Base-by-base conservation (phyloP, 2,329 filamentous ascomycete genomes). In the Trichophyton simii region DNA sequence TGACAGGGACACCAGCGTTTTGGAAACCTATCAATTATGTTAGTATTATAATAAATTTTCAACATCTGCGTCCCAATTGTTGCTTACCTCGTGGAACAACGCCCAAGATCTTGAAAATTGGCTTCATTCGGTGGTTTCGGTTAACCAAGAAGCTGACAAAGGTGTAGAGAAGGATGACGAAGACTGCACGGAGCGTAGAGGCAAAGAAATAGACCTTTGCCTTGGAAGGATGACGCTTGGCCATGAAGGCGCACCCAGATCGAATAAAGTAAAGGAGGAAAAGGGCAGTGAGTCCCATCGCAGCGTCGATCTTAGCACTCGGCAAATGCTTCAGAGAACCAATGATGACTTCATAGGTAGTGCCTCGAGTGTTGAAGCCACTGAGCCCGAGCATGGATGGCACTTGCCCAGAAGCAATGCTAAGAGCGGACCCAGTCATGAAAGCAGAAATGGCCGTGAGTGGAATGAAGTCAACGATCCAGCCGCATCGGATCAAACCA, bases 391-490 rank as follows among this genome's bases (percentile, higher is more conserved):
- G 82, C 72, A 97, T 77, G 1, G 82, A 81, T 0, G 89, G 87
- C 3, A 96, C 80, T 73, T 99, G 94, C 38, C 94, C 91, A 25
- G 84, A 82, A 15, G 83, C 85, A 70, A 99, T 97, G 68, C 83
- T 95, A 73, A 99, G 82, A 60, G 92, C 91, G 3, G 92, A 96
- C 1, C 92, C 92, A 0, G 94, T 97, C 88, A 97, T 96, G 78
- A 96, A 97, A 2, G 94, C 91, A 0, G 89, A 91, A 60, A 97
- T 89, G 0, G 91, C 89, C 1, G 90, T 86, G 61, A 96, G 83
- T 0, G 94, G 89, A 68, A 97, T 96, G 69, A 96, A 83, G 66
- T 97, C 91, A 57, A 96, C 91, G 58, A 97, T 86, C 84, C 91
- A 95, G 4, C 94, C 92, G 42, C 86, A 82, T 55, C 91, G 85